Evolutionary conservation across 2,329 filamentous ascomycete species (phyloP), one percentile per base, ranked within the genome.

Genomic region (Sporothrix pallida): DNA sequence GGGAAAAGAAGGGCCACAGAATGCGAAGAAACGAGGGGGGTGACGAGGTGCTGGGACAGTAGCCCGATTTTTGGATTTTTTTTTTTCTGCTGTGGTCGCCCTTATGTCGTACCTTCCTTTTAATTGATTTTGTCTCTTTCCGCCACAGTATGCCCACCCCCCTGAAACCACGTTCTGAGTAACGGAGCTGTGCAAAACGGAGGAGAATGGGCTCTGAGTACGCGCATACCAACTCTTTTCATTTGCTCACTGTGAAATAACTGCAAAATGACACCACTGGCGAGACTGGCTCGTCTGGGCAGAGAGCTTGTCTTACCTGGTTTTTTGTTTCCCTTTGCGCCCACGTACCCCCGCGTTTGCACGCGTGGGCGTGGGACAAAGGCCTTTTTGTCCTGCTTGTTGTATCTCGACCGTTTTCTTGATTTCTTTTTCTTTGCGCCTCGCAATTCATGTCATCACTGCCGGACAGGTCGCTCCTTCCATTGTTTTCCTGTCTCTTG

Each of bases 1-100:
- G 37, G 70, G 46, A 23, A 20, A 52, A 20, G 23, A 63, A 56
- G 70, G 37, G 20, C 44, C 44, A 58, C n/a, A 48, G 37, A 72
- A 63, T 9, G 58, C 63, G 56, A 60, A 42, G 69, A 71, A 71
- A 70, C 50, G 50, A 65, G 67, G 71, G 68, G 60, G 71, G 75
- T 75, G 75, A 76, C 75, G 67, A 73, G 72, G 60, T 58, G 65
- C 71, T 76, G 75, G 75, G 75, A 72, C 73, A 67, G 46, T 31
- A 71, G 70, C 31, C 54, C 54, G 62, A 26, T 44, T 15, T 42
- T 42, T 26, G 23, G 23, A 26, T 26, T 68, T 46, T 68, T 42
- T 68, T 42, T 54, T 71, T 63, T 60, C 70, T 62, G 65, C 56
- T 31, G 10, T 37, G 52, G 15, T 37, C 26, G 26, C 23, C 10